Evolutionary conservation across 768 basidiomycete genomes (phyloP).

Genomic region (Panaeolus cyanescens): DNA sequence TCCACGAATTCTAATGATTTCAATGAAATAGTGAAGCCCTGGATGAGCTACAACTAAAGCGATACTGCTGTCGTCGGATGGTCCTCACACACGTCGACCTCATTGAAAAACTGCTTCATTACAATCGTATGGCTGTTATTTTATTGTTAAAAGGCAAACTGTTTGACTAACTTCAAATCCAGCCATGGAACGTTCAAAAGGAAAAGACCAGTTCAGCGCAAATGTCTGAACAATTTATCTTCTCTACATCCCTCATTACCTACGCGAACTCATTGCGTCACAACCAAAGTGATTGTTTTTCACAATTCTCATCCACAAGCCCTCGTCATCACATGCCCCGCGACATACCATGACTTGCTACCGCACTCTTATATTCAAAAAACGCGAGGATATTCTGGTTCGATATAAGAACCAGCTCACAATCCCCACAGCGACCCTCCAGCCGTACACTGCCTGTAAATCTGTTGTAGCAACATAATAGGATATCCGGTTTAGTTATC

Average conservation of each 20-base stretch:
- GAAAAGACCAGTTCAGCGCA: conserved; percentile 25
- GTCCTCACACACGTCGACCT: conserved; percentile 96
- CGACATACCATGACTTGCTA: neutral
- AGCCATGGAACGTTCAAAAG: conserved; percentile 55
- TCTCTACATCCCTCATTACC: neutral
- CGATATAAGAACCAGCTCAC: neutral
- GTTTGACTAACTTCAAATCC: conserved; percentile 1
- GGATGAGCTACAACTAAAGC: conserved; percentile 84
- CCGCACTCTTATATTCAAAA: neutral
- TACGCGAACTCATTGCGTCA: neutral
- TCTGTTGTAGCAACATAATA: neutral
- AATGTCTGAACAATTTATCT: neutral
- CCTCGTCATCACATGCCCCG: neutral
- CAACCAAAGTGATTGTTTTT: too few species aligned
- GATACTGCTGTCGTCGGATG: conserved; percentile 98
- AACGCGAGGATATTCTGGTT: neutral
- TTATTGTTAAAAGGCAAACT: neutral
- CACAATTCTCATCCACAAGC: too few species aligned
- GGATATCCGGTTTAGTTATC: neutral
- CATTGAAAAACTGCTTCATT: conserved; percentile 95
- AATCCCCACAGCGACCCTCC: neutral
- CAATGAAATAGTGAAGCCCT: conserved; percentile 71
- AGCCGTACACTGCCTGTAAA: neutral
- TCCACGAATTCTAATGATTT: neutral
- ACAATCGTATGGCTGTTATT: conserved; percentile 72